Evolutionary conservation across 2,329 filamentous ascomycete species (phyloP), one percentile per base, ranked within the genome.

Genomic region (Lecanicillium sp.): DNA sequence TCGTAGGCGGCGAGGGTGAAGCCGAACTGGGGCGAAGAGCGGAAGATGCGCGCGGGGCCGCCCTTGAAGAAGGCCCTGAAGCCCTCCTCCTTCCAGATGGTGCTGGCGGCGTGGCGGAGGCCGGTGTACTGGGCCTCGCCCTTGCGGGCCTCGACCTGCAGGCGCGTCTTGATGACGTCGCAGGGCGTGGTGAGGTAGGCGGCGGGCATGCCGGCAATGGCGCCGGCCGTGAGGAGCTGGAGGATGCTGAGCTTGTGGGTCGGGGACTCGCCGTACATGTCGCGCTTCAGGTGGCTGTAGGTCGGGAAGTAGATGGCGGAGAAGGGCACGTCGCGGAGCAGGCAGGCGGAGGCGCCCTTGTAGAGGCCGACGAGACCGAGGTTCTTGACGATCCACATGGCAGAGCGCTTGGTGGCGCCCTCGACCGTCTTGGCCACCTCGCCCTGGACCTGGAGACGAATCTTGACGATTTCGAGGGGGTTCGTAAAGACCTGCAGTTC

Each of bases 61-160:
- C 93, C 93, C 76, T 97, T 97, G 83, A 97, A 98, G 77, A 98
- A 98, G 21, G 93, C 93, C 54, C 78, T 81, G 78, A 96, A 91
- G 10, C 93, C 93, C 69, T 98, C 93, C 66, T 97, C 87, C 66
- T 84, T 82, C 72, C 77, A 84, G 59, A 98, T 87, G 12, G 88
- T 95, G 59, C 70, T 70, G 30, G 93, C 93, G 46, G 84, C 87
- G 69, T 98, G 89, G 48, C 89, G 81, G 40, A 98, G 78, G 39
- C 87, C 87, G 35, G 81, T 93, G 75, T 98, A 98, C 41, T 78
- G 77, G 3, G 84, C 84, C 60, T 98, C 91, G 54, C 93, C 93
- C 75, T 97, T 97, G 55, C 93, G 86, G 19, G 91, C 90, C 69
- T 98, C 93, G 51, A 98, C 93, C 68, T 98, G 93, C 51, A 98